Percentiles rank a stretch among this genome's conserved stretches.
Conservation (phyloP, 306 rosid genomes). For the Dalbergia cochinchinensis region DNA sequence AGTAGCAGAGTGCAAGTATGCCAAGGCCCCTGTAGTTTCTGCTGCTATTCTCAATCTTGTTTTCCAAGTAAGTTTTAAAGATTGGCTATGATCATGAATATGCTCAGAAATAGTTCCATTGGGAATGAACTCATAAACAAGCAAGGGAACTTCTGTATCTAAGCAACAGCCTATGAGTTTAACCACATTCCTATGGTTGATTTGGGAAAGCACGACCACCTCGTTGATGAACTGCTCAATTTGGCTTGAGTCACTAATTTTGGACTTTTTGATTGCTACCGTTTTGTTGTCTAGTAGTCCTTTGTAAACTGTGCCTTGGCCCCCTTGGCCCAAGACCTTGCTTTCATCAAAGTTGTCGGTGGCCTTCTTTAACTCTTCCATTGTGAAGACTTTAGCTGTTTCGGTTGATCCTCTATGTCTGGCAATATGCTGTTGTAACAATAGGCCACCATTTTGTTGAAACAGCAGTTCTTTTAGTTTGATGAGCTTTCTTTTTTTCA, state of each 20-base stretch:
- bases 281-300: slow-evolving; percentile 37
- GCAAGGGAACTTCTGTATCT: not conserved
- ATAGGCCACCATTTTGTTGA: slow-evolving; percentile 56
- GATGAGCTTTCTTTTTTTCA: slow-evolving; percentile 1
- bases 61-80: not conserved
- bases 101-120: slow-evolving; percentile 42
- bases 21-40: slow-evolving; percentile 51
- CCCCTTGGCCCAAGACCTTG: slow-evolving; percentile 54
- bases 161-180: slow-evolving; percentile 43
- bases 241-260: slow-evolving; percentile 47
- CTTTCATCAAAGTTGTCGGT: slow-evolving; percentile 49
- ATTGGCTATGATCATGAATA: slow-evolving; percentile 26
- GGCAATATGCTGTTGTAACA: slow-evolving; percentile 44
- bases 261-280: slow-evolving; percentile 65
- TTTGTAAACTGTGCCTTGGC: slow-evolving; percentile 56
- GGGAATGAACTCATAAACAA: slow-evolving; percentile 2
- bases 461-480: slow-evolving; percentile 30
- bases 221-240: slow-evolving; percentile 62
- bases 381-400: slow-evolving; percentile 41
- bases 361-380: slow-evolving; percentile 52
- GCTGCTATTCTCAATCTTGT: slow-evolving; percentile 40
- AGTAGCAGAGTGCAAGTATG: slow-evolving; percentile 52
- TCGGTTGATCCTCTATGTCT: slow-evolving; percentile 25
- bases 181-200: slow-evolving; percentile 57
- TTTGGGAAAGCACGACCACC: slow-evolving; percentile 57